Conservation (phyloP, 2,329 filamentous ascomycete species). For the Alternaria ventricosa region DNA sequence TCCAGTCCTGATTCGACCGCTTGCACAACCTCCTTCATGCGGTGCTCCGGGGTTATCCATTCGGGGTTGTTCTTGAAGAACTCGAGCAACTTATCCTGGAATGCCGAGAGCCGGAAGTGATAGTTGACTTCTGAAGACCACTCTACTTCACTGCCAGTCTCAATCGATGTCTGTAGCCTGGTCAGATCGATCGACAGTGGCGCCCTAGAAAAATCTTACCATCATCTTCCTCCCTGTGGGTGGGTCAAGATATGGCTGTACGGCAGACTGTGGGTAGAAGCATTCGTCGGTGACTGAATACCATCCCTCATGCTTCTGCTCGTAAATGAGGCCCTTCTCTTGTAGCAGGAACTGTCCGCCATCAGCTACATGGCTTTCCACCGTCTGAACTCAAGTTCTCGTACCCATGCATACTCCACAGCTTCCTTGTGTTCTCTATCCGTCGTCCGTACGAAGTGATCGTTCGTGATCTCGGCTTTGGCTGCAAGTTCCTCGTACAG, state of each 20-base stretch:
- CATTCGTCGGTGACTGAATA: constrained; percentile 97
- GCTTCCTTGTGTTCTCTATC: constrained; percentile 80
- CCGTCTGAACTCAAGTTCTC: constrained; percentile 3
- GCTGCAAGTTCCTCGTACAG: constrained; percentile 67
- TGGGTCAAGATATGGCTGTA: constrained; percentile 77
- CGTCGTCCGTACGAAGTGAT: constrained; percentile 93
- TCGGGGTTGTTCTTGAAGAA: constrained; percentile 80
- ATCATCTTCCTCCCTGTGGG: constrained; percentile 82
- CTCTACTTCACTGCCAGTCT: constrained; percentile 92
- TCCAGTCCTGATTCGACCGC: constrained; percentile 80
- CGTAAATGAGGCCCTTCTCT: constrained; percentile 79
- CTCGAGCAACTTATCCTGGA: constrained; percentile 77
- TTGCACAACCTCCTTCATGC: constrained; percentile 79
- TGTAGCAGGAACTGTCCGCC: constrained; percentile 67
- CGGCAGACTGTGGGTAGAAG: constrained; percentile 81
- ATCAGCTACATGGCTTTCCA: constrained; percentile 26
- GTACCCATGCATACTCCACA: constrained; percentile 86
- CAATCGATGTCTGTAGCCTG: constrained; percentile 65
- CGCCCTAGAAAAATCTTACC: constrained; percentile 52
- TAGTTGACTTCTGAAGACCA: constrained; percentile 95
- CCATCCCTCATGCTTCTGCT: constrained; percentile 89
- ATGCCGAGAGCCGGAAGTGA: constrained; percentile 87
- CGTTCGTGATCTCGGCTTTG: constrained; percentile 73
- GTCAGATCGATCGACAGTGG: constrained; percentile 17
- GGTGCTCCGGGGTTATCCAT: constrained; percentile 75